Evolutionary conservation across 345 rosid genomes (phyloP).

Genomic region (Populus ilicifolia): DNA sequence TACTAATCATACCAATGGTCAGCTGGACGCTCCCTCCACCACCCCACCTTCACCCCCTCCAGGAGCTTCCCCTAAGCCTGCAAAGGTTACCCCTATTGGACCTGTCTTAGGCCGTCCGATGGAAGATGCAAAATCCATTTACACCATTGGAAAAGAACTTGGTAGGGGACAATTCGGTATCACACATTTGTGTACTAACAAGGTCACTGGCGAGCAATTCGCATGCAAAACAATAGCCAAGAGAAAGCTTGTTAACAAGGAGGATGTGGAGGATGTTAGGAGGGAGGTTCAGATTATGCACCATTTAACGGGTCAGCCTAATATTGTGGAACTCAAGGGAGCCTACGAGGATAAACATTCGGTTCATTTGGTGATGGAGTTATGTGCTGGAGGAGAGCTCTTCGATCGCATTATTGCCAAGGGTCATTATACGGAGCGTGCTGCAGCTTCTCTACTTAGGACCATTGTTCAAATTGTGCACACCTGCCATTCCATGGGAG

Average conservation of each 20-base stretch:
- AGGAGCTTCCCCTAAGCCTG: conserved; percentile 22
- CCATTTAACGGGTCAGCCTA: conserved; percentile 82
- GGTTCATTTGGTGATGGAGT: conserved; percentile 92
- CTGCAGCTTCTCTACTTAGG: conserved; percentile 78
- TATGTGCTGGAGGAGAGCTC: conserved; percentile 90
- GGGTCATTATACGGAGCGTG: conserved; percentile 88
- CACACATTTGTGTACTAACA: conserved; percentile 77
- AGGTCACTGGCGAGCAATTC: conserved; percentile 62
- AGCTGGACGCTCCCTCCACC: conserved; percentile 21
- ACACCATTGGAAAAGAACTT: conserved; percentile 71
- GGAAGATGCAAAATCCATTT: conserved; percentile 75
- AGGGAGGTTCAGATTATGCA: conserved; percentile 96
- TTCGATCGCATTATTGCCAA: conserved; percentile 88
- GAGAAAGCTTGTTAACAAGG: conserved; percentile 76
- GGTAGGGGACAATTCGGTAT: conserved; percentile 93
- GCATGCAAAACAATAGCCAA: conserved; percentile 95
- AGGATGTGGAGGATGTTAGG: conserved; percentile 86
- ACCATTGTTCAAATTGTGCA: conserved; percentile 85
- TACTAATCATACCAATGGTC: conserved; percentile 5
- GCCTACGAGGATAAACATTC: conserved; percentile 92
- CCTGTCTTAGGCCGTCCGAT: conserved; percentile 83
- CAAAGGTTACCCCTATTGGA: conserved; percentile 50
- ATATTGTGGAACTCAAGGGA: conserved; percentile 88
- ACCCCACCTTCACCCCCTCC: conserved; percentile 23
- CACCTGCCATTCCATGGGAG: conserved; percentile 94